Percentiles rank a stretch among this genome's conserved stretches.
Evolutionary conservation across 2,329 filamentous ascomycete species (phyloP).

Genomic region (Ceratocystis lukuohia): DNA sequence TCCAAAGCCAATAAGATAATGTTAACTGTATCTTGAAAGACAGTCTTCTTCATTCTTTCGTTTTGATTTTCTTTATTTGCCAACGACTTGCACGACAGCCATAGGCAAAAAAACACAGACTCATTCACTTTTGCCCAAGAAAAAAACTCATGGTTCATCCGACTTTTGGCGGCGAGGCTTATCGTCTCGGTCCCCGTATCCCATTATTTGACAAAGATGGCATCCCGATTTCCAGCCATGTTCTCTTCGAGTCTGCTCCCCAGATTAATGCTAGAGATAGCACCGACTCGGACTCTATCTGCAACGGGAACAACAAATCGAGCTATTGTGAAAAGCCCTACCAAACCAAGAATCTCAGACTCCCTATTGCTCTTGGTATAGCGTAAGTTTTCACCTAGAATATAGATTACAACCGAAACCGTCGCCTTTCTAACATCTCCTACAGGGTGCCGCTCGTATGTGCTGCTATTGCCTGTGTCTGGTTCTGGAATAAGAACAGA

Average conservation of each 20-base stretch:
- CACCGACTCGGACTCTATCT: constrained; percentile 9
- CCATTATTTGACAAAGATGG: constrained; percentile 3
- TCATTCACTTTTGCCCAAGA: not conserved
- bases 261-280: constrained; percentile 1
- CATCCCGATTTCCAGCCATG: constrained; percentile 5
- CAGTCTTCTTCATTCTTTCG: no score
- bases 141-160: constrained; percentile 8
- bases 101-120: not conserved
- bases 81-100: not conserved
- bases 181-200: constrained; percentile 13
- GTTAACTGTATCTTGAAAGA: not conserved
- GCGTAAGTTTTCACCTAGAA: constrained; percentile 41
- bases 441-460: constrained; percentile 60
- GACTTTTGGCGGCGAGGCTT: constrained; percentile 4
- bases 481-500: constrained; percentile 66
- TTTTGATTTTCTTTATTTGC: not conserved
- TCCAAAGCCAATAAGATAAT: not conserved
- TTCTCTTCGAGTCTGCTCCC: constrained; percentile 11
- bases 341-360: constrained; percentile 39
- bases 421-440: not conserved
- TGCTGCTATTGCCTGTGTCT: constrained; percentile 54
- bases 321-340: constrained; percentile 46
- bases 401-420: not conserved
- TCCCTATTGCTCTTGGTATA: constrained; percentile 56
- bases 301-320: constrained; percentile 9